Percentiles rank a stretch among this genome's conserved stretches.
Conservation (phyloP, 2,329 filamentous ascomycete genomes). For the Epichloe sp. region DNA sequence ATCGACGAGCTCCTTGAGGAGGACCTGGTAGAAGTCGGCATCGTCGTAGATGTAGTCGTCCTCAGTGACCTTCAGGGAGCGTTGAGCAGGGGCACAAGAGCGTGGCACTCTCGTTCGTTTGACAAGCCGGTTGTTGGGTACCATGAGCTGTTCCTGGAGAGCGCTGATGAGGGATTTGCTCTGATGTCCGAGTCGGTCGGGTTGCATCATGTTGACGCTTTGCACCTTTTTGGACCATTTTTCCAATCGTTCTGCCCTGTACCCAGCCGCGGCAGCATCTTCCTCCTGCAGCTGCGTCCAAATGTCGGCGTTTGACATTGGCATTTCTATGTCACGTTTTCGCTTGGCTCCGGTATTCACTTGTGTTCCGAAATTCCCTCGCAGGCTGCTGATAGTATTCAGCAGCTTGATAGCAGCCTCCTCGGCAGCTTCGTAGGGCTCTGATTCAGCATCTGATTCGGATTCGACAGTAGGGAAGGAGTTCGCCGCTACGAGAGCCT, state of each 20-base stretch:
- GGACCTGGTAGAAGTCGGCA: slow-evolving; percentile 82
- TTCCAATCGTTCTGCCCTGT: slow-evolving; percentile 62
- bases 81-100: slow-evolving; percentile 63
- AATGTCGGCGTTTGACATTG: slow-evolving; percentile 50
- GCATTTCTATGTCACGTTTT: slow-evolving; percentile 38
- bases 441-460: slow-evolving; percentile 23
- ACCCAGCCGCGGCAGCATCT: slow-evolving; percentile 44
- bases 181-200: slow-evolving; percentile 15
- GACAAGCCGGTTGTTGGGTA: slow-evolving; percentile 49
- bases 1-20: slow-evolving; percentile 87
- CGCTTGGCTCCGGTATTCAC: slow-evolving; percentile 46
- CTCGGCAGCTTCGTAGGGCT: slow-evolving; percentile 65
- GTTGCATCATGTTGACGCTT: slow-evolving; percentile 29
- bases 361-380: slow-evolving; percentile 42
- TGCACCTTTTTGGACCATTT: slow-evolving; percentile 73
- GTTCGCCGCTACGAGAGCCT: slow-evolving; percentile 73
- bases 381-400: slow-evolving; percentile 63
- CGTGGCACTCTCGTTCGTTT: slow-evolving; percentile 58
- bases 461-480: slow-evolving; percentile 43
- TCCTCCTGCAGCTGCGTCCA: slow-evolving; percentile 59
- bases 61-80: slow-evolving; percentile 40
- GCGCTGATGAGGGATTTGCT: slow-evolving; percentile 44
- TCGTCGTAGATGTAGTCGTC: slow-evolving; percentile 72
- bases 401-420: slow-evolving; percentile 74
- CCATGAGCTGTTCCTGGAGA: slow-evolving; percentile 54